Evolutionary conservation across 306 rosid species (phyloP).

Genomic region (Fragaria vesca): DNA sequence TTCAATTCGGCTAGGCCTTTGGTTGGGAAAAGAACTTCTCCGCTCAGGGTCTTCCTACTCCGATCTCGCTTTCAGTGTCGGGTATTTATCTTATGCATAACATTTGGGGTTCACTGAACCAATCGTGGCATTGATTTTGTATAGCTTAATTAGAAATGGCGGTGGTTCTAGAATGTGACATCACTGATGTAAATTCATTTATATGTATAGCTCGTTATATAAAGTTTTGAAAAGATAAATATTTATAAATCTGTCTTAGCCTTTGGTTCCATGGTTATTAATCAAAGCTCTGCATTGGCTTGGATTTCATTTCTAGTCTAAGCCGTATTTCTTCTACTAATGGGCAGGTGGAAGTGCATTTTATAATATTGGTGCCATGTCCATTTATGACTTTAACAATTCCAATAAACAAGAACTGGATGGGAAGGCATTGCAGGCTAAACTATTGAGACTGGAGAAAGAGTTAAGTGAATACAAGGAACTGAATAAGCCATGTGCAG

Average conservation of each 20-base stretch:
- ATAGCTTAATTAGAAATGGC: background rate
- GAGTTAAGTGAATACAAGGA: slow-evolving; percentile 2
- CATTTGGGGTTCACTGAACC: background rate
- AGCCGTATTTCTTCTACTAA: background rate
- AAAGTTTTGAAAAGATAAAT: background rate
- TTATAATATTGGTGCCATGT: background rate
- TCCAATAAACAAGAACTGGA: background rate
- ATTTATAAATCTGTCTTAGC: background rate
- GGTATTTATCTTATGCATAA: too few relatives aligned
- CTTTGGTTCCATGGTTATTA: background rate
- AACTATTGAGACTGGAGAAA: background rate
- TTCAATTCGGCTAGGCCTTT: too few relatives aligned
- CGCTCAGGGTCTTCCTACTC: too few relatives aligned
- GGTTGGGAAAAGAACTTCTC: too few relatives aligned
- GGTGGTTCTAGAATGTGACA: background rate
- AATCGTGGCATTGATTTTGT: background rate
- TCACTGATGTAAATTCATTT: background rate
- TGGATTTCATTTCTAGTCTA: background rate
- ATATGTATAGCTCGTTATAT: background rate
- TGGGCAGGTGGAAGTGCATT: background rate
- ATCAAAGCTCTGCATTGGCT: background rate
- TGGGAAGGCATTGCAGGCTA: slow-evolving; percentile 5
- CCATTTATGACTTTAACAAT: background rate
- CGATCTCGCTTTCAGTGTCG: background rate
- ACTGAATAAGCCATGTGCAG: background rate